Evolutionary conservation across 2,329 filamentous ascomycete genomes (phyloP).

Genomic region (Colletotrichum sp.): DNA sequence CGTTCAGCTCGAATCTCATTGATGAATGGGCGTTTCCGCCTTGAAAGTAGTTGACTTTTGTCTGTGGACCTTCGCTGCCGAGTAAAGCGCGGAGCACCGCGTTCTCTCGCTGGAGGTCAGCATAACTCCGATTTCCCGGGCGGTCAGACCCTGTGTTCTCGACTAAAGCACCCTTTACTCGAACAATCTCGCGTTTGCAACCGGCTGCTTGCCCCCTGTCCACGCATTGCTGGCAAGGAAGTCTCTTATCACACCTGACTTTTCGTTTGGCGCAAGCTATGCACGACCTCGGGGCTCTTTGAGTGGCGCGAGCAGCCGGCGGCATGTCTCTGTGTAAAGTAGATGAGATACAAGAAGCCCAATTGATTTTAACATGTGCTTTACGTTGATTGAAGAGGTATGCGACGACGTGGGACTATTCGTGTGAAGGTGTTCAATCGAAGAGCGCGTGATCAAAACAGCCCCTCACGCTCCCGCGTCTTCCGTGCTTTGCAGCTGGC

Average conservation of each 20-base stretch:
- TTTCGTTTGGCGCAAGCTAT: background rate
- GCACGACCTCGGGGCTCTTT: background rate
- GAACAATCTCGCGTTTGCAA: background rate
- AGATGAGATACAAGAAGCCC: background rate
- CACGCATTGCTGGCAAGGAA: background rate
- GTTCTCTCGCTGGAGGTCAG: background rate
- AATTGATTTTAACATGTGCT: background rate
- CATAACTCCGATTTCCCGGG: background rate
- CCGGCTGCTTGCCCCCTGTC: background rate
- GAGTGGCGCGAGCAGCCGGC: background rate
- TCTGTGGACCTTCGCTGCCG: background rate
- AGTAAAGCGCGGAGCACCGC: background rate
- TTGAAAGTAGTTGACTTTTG: background rate
- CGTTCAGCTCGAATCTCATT: background rate
- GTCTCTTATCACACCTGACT: background rate
- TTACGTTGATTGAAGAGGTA: background rate
- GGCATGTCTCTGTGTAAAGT: background rate
- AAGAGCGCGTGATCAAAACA: background rate
- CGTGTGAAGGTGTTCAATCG: background rate
- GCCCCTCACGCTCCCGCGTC: background rate
- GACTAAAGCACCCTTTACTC: background rate
- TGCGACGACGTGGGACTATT: background rate
- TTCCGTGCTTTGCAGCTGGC: background rate
- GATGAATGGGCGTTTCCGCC: background rate
- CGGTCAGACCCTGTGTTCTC: background rate